These are phyloP conservation scores for Verticillium isaacii DNA, from an alignment of 2,329 filamentous ascomycete species.

Conservation along the genomic window DNA sequence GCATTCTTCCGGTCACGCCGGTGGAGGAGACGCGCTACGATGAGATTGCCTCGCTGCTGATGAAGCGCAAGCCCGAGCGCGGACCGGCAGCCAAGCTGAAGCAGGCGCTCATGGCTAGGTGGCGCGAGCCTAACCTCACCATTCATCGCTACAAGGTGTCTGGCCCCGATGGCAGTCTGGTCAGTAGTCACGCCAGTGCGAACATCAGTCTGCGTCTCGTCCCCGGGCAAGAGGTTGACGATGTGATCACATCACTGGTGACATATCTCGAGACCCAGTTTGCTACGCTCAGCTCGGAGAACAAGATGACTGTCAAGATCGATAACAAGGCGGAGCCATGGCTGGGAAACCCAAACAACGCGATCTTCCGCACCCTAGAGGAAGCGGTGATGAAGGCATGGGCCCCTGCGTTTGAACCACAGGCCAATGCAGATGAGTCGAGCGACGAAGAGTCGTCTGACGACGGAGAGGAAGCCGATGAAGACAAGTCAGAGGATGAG, in stretches of 20 bases:
- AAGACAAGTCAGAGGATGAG: constrained; percentile 10
- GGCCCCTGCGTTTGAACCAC: constrained; percentile 49
- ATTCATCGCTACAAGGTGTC: constrained; percentile 92
- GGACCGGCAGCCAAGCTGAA: constrained; percentile 66
- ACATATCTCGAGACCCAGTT: constrained; percentile 70
- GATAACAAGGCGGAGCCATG: constrained; percentile 94
- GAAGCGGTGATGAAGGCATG: constrained; percentile 81
- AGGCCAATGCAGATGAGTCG: constrained; percentile 15
- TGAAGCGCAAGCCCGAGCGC: constrained; percentile 61
- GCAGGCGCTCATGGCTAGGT: constrained; percentile 81
- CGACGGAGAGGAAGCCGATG: background rate
- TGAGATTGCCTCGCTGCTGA: constrained; percentile 74
- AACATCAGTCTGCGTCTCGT: constrained; percentile 88
- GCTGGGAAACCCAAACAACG: constrained; percentile 86
- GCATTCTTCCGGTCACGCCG: constrained; percentile 67
- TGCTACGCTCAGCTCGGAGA: constrained; percentile 69
- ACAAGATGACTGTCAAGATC: constrained; percentile 74
- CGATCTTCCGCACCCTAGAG: constrained; percentile 86
- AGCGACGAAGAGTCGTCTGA: constrained; percentile 1
- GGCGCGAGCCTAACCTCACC: constrained; percentile 92
- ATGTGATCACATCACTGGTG: constrained; percentile 65
- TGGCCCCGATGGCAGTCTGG: constrained; percentile 85
- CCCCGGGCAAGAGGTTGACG: constrained; percentile 81
- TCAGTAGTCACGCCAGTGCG: constrained; percentile 83
- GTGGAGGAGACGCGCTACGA: constrained; percentile 78